Base-by-base conservation (phyloP, 352 stramenopile species). In the Phytophthora sp. region DNA sequence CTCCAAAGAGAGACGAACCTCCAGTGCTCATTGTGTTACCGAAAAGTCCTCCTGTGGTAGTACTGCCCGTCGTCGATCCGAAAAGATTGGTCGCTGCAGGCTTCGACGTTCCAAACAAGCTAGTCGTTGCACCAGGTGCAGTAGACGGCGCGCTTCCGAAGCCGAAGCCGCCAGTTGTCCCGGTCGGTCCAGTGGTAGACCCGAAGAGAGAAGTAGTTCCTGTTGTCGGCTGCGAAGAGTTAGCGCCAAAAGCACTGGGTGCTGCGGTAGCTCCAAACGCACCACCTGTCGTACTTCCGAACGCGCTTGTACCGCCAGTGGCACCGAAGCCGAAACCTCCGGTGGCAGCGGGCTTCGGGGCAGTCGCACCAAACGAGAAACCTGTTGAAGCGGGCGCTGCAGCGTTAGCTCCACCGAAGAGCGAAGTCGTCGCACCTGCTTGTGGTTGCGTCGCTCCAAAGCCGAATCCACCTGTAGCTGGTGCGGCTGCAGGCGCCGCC, bases 151-250 rank as follows among this genome's bases (percentile, higher is more conserved):
- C 70, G 18, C 31, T 70, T 27, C 79, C 79, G 42, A 88, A 88
- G 15, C 71, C 62, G 58, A 82, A 84, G 1, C 74, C 75, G 15
- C 73, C 64, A 30, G 67, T 79, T 41, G 73, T 63, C 5, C 67
- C 74, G 20, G 51, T 35, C 18, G 69, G 56, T 53, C 62, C 54
- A 39, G 11, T 42, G 29, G 70, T 61, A 55, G 62, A 63, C 4
- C 78, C 76, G 54, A 86, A 86, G 12, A 80, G 72, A 30, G 78
- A 86, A 31, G 69, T 72, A n/a, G 75, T 71, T 24, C 63, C 73
- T 24, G 50, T 36, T 57, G 58, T 55, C 4, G 74, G 66, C 47
- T 82, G 77, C 11, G 63, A 66, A 31, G 74, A 54, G 12, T 64
- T 60, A 16, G 59, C 26, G 15, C 77, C 77, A 54, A 86, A 86